A percentile compares a stretch with the other conserved stretches of the same genome.
Conservation (phyloP, 768 basidiomycete species). For the Rossbeevera mucosa region DNA sequence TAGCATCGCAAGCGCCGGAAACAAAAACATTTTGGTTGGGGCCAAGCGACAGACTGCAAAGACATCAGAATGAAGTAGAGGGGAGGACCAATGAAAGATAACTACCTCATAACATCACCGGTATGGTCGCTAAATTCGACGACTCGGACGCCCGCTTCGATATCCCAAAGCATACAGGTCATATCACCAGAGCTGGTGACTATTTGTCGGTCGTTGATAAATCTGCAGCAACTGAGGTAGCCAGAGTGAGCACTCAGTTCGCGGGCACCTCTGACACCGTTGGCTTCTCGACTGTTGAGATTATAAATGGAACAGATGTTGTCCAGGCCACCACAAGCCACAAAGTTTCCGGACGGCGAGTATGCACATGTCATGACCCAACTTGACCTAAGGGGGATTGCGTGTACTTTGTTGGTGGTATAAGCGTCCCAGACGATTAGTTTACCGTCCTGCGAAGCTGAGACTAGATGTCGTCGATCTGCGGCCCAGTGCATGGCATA, state of each 20-base stretch:
- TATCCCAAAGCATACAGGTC: conserved; percentile 99
- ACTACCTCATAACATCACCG: conserved; percentile 98
- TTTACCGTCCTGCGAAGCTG: conserved; percentile 99
- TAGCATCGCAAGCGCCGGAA: conserved; percentile 98
- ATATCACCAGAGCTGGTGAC: conserved; percentile 97
- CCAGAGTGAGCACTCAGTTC: conserved; percentile 97
- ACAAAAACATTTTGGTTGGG: conserved; percentile 95
- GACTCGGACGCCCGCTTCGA: conserved; percentile 95
- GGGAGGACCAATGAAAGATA: neutral
- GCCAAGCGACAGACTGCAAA: conserved; percentile 79
- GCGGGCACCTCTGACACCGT: conserved; percentile 83
- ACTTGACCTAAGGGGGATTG: conserved; percentile 93
- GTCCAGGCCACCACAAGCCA: conserved; percentile 97
- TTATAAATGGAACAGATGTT: conserved; percentile 99
- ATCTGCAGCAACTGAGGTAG: conserved; percentile 96
- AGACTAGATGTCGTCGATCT: conserved; percentile 95
- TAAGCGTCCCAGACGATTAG: conserved; percentile 99
- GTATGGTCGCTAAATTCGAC: conserved; percentile 99
- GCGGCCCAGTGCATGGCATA: conserved; percentile 99
- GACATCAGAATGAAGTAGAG: conserved; percentile 9
- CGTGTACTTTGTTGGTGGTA: conserved; percentile 99
- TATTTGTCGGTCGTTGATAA: conserved; percentile 98
- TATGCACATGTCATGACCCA: conserved; percentile 99
- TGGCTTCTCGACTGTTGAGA: conserved; percentile 68
- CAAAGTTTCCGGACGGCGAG: conserved; percentile 93